These are phyloP conservation scores for Ophiosphaerella herpotricha DNA, from an alignment of 2,329 filamentous ascomycete species.

Conservation along the genomic window DNA sequence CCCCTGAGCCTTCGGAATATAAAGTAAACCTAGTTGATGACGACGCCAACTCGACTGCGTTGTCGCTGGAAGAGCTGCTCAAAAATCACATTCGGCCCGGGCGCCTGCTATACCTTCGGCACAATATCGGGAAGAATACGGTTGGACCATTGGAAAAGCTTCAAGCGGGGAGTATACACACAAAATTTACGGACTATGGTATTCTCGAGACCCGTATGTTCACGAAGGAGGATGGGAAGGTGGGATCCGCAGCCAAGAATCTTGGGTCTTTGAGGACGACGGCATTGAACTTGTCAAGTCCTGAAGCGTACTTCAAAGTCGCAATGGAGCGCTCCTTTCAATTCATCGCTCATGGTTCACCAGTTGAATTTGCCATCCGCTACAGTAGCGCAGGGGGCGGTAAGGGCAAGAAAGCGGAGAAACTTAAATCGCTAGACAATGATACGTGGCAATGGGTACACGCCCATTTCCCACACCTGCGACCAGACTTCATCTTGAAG, in stretches of 20 bases:
- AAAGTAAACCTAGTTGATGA: constrained; percentile 21
- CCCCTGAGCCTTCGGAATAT: constrained; percentile 14
- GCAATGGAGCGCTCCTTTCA: constrained; percentile 30
- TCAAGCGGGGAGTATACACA: constrained; percentile 2
- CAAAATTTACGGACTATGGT: not conserved
- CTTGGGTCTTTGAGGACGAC: constrained; percentile 22
- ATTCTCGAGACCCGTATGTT: not conserved
- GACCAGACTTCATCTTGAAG: constrained; percentile 37
- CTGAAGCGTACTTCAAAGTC: constrained; percentile 7
- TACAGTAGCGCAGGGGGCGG: too few species aligned
- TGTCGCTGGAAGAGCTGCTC: constrained; percentile 26
- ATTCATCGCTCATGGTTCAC: constrained; percentile 22
- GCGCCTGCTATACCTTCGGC: constrained; percentile 20
- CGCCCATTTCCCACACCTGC: constrained; percentile 33
- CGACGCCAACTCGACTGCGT: constrained; percentile 7
- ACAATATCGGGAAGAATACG: constrained; percentile 4
- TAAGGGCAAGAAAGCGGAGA: constrained; percentile 5
- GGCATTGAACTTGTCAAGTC: constrained; percentile 18
- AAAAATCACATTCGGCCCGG: constrained; percentile 25
- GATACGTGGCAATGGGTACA: constrained; percentile 27
- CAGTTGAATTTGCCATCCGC: constrained; percentile 29
- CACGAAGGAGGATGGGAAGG: constrained; percentile 1
- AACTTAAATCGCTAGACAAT: not conserved
- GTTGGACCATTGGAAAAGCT: not conserved
- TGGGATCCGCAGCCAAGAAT: not conserved